phyloP scores from a whole-genome alignment of 2,329 filamentous ascomycete species.

The Penicillium sp. region DNA sequence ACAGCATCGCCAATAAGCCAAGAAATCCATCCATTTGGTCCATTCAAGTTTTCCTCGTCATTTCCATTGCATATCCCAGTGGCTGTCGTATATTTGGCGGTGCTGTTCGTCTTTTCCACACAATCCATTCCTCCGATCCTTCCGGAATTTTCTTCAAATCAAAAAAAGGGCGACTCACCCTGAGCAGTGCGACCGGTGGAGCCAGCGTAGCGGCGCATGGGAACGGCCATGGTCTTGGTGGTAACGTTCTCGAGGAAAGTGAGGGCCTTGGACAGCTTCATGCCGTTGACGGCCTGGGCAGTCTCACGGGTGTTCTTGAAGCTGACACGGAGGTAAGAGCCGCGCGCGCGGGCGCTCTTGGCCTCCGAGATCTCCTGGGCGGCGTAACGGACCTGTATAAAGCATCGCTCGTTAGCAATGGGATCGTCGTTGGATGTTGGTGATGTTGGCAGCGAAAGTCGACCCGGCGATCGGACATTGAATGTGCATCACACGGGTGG shows the following conservation, averaged over 20 bases:
- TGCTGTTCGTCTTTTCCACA: conserved; percentile 4
- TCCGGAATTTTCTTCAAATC: conserved; percentile 10
- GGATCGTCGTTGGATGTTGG: conserved; percentile 13
- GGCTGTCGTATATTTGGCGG: conserved; percentile 11
- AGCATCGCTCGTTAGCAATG: conserved; percentile 33
- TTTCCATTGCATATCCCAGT: neutral
- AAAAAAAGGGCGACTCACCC: conserved; percentile 66
- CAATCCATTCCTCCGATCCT: conserved; percentile 14
- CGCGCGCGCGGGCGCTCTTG: conserved; percentile 96
- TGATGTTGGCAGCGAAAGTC: conserved; percentile 10
- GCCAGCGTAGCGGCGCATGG: conserved; percentile 96
- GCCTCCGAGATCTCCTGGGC: conserved; percentile 80
- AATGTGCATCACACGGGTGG: conserved; percentile 12
- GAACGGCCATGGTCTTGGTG: conserved; percentile 95
- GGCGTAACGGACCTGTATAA: conserved; percentile 85
- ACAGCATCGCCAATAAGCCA: conserved; percentile 11
- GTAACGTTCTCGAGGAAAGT: conserved; percentile 98
- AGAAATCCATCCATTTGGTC: neutral
- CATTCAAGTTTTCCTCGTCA: neutral
- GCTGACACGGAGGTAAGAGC: conserved; percentile 97
- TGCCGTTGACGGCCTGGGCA: conserved; percentile 98
- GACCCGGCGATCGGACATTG: conserved; percentile 10
- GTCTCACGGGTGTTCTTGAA: conserved; percentile 99
- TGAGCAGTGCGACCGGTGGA: conserved; percentile 94
- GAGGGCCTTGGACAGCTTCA: conserved; percentile 93